phyloP scores from a whole-genome alignment of 176 grass and related monocot species.

The Tuctoria greenei region DNA sequence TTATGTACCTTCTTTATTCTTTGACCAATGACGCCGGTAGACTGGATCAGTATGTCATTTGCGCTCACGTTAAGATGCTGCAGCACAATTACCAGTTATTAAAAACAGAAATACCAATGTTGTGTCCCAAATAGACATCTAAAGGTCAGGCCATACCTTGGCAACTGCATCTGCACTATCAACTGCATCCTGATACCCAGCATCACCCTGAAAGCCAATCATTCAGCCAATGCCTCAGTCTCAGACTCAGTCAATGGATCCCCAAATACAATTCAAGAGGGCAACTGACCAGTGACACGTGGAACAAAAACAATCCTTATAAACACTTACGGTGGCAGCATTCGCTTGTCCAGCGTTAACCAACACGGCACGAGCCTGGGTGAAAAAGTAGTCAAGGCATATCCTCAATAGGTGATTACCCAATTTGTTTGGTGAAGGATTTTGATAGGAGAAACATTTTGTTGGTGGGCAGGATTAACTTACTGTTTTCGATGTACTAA shows the following conservation, averaged over 20 bases:
- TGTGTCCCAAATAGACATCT: not conserved
- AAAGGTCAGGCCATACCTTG: slow-evolving; percentile 50
- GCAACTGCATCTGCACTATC: slow-evolving; percentile 89
- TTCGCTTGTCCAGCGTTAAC: slow-evolving; percentile 98
- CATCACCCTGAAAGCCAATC: slow-evolving; percentile 65
- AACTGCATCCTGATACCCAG: slow-evolving; percentile 85
- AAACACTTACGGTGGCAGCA: slow-evolving; percentile 90
- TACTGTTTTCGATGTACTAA: slow-evolving; percentile 63
- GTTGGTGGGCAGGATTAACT: slow-evolving; percentile 14
- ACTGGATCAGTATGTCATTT: slow-evolving; percentile 80
- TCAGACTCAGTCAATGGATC: slow-evolving; percentile 19
- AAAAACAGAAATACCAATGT: not conserved
- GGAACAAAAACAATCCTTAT: slow-evolving; percentile 18
- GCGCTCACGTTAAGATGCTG: slow-evolving; percentile 70
- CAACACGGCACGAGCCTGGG: slow-evolving; percentile 82
- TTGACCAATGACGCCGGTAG: slow-evolving; percentile 95
- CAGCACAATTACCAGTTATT: slow-evolving; percentile 33
- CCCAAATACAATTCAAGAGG: slow-evolving; percentile 8
- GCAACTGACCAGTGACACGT: not conserved
- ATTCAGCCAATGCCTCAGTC: slow-evolving; percentile 32
- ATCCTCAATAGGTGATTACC: not conserved
- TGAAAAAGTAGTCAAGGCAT: slow-evolving; percentile 12
- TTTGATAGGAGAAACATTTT: not conserved
- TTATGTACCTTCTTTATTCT: slow-evolving; percentile 86
- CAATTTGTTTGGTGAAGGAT: not conserved